Evolutionary conservation across 2,329 filamentous ascomycete species (phyloP).

Genomic region (Amphichorda felina): DNA sequence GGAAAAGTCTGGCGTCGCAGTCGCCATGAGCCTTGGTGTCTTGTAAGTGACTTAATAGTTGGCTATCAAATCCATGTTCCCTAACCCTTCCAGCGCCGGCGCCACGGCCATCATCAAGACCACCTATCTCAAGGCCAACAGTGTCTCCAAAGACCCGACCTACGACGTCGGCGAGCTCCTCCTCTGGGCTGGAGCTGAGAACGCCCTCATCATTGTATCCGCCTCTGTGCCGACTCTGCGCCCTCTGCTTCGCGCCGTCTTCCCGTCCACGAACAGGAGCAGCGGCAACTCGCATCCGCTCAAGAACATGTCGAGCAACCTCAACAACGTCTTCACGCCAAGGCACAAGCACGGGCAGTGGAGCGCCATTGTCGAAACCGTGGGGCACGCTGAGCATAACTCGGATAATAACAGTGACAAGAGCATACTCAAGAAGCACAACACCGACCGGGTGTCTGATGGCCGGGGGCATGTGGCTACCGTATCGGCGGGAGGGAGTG

Average conservation of each 20-base stretch:
- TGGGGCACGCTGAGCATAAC: neutral
- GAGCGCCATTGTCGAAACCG: constrained; percentile 1
- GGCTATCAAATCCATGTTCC: neutral
- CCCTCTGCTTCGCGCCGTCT: neutral
- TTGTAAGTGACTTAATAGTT: constrained; percentile 14
- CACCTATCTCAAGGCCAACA: neutral
- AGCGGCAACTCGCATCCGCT: constrained; percentile 1
- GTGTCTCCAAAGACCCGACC: neutral
- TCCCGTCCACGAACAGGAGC: neutral
- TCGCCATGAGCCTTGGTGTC: constrained; percentile 24
- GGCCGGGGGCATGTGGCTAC: too few relatives aligned
- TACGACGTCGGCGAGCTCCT: constrained; percentile 7
- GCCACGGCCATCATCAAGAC: constrained; percentile 8
- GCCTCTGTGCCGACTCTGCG: neutral
- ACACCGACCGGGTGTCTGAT: too few relatives aligned
- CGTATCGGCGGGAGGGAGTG: too few relatives aligned
- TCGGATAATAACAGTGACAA: constrained; percentile 1
- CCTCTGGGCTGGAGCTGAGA: constrained; percentile 8
- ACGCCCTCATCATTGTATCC: neutral
- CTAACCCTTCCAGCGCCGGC: constrained; percentile 2
- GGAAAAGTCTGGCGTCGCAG: constrained; percentile 25
- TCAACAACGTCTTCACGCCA: constrained; percentile 1
- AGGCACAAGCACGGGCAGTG: neutral
- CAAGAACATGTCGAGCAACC: neutral
- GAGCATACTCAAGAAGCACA: too few relatives aligned